Evolutionary conservation across 2,329 filamentous ascomycete genomes (phyloP), one percentile per base, ranked within the genome.

Genomic region (Colletotrichum nymphaeae): DNA sequence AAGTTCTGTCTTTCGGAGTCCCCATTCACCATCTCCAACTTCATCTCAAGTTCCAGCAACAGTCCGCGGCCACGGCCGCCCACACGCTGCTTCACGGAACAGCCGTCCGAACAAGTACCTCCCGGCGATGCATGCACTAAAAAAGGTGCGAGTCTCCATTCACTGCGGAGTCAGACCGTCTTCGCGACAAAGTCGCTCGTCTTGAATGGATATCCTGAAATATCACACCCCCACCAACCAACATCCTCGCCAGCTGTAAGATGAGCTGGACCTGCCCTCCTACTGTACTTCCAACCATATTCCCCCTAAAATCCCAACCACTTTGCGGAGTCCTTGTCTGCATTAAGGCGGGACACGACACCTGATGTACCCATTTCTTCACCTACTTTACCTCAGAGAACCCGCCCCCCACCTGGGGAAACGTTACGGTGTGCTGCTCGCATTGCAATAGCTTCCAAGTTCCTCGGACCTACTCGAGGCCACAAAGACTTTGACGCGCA

Each of bases 141-240:
- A 72, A 72, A 72, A 63, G 42, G 69, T 59, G 37, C 30, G 24
- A 58, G 59, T 26, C 59, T 55, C 69, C 69, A 72, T 72, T 28
- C 24, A 63, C 24, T 72, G 69, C 59, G 69, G 69, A 63, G 64
- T 55, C 69, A 12, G 52, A 14, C 59, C 35, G 58, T 46, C 42
- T 69, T 19, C 65, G 30, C 69, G 63, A 69, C 42, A 22, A 66
- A 67, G n/a, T 37, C 59, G 42, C 67, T 64, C 56, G 46, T 49
- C 67, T 53, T 63, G 53, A 63, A 72, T 64, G 62, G 69, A 55
- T 60, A 69, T 64, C 66, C 69, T 69, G 65, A 72, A 69, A 55
- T 69, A 72, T 63, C 69, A 59, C 53, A 68, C 68, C 69, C 58
- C 66, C 69, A 70, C 68, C 55, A 57, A 30, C 68, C 68, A 57